These are phyloP conservation scores for Vanrija sp. DNA, from an alignment of 1,284 basidiomycete species.

Conservation along the genomic window DNA sequence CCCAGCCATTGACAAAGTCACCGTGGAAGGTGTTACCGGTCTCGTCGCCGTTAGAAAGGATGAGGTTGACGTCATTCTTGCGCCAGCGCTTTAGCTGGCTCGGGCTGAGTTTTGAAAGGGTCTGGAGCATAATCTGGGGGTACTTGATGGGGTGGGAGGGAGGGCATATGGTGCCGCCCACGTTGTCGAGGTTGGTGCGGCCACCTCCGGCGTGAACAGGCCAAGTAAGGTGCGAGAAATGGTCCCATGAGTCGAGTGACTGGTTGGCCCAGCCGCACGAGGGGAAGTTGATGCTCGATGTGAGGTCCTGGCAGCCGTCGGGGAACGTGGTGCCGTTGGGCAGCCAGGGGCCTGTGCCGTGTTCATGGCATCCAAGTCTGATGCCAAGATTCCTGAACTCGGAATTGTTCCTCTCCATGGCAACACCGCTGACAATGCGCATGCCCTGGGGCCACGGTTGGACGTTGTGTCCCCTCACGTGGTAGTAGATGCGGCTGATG, in stretches of 20 bases:
- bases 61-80: conserved; percentile 24
- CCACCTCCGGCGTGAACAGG: conserved; percentile 13
- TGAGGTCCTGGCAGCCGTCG: conserved; percentile 22
- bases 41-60: conserved; percentile 23
- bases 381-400: conserved; percentile 20
- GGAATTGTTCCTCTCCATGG: conserved; percentile 20
- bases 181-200: conserved; percentile 15
- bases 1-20: conserved; percentile 38
- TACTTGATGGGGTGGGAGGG: conserved; percentile 26
- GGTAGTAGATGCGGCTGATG: conserved; percentile 43
- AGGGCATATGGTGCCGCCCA: neutral
- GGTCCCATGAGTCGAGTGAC: conserved; percentile 32
- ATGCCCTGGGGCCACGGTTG: conserved; percentile 43
- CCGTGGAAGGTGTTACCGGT: conserved; percentile 28
- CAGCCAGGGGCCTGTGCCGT: conserved; percentile 19
- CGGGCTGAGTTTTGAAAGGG: neutral
- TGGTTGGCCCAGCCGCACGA: conserved; percentile 36
- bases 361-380: conserved; percentile 30
- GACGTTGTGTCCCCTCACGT: conserved; percentile 20
- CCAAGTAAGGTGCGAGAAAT: conserved; percentile 47
- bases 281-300: conserved; percentile 35
- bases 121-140: conserved; percentile 21
- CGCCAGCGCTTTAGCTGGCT: neutral
- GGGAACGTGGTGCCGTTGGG: conserved; percentile 32
- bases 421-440: conserved; percentile 39